Conservation (phyloP, 257 asterid genomes). For the Fraxinus pennsylvanica region DNA sequence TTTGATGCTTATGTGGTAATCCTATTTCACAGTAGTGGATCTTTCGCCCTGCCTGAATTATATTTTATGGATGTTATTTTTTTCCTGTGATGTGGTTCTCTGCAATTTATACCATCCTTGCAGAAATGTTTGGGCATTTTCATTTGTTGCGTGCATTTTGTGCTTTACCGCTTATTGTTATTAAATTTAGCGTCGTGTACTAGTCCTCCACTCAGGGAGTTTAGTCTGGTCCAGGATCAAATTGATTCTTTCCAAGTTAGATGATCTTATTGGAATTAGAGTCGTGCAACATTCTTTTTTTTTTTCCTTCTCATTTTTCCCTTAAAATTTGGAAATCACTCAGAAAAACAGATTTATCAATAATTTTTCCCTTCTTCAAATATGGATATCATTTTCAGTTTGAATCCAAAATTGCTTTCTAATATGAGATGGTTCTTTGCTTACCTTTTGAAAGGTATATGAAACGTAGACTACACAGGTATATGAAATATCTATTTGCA, state of each 20-base stretch:
- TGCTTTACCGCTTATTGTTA: constrained; percentile 3
- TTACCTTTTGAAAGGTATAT: background rate
- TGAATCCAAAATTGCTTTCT: background rate
- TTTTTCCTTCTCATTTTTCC: too few species aligned
- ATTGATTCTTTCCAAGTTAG: constrained; percentile 6
- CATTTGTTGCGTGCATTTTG: constrained; percentile 9
- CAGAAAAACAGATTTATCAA: constrained; percentile 1
- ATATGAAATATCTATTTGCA: background rate
- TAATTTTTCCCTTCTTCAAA: background rate
- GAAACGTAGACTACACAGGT: background rate
- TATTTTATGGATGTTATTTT: background rate
- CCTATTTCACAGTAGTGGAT: constrained; percentile 8
- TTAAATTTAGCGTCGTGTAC: background rate
- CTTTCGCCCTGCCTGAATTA: constrained; percentile 1
- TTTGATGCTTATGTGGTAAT: constrained; percentile 76
- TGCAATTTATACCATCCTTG: constrained; percentile 3
- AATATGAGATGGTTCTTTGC: background rate
- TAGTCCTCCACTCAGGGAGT: background rate
- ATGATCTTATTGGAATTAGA: background rate
- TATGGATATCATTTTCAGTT: background rate
- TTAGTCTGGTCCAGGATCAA: background rate
- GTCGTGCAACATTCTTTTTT: background rate
- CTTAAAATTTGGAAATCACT: background rate
- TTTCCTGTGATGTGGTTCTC: background rate
- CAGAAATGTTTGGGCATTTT: constrained; percentile 10